Evolutionary conservation across 495 filamentous ascomycete genomes (phyloP), one percentile per base, ranked within the genome.

Genomic region (Staphylotrichum longicolle): DNA sequence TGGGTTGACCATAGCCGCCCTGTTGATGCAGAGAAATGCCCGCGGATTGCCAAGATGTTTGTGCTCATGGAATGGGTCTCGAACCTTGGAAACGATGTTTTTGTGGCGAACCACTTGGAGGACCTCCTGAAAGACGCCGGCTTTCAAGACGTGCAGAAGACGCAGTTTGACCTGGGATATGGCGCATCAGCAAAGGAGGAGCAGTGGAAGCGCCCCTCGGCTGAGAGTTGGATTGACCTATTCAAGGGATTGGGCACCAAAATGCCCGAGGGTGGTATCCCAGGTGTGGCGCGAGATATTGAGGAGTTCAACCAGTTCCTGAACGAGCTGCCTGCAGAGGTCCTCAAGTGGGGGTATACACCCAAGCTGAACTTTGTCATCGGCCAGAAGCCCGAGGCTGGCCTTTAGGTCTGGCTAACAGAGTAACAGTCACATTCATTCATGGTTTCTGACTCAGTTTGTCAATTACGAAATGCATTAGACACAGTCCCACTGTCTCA

Each of bases 341-440:
- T 30, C 1, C 14, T 40, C 0, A n/a, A 39, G 35, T 20, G 27
- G n/a, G 51, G 51, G 0, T 54, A 40, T n/a, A n/a, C 14, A 20
- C 35, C 51, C 2, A 54, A 41, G n/a, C 35, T 54, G 7, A 49
- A 49, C 47, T 49, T 49, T 33, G 47, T 49, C 20, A 27, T 27
- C 20, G 20, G 20, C 20, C 20, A 27, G 20, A 27, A 27, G 20
- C 20, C 20, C 20, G 20, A 27, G 20, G 1, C 20, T 27, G 20
- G 20, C 1, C 20, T 27, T 27, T 27, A 27, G 20, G 20, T 1
- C 20, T 27, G 20, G 20, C 20, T 0, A 27, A 27, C 1, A 27
- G 20, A 1, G 1, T 0, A 27, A 27, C 1, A 27, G 20, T 27
- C 20, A 27, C 20, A 27, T 0, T 1, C 20, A 27, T 27, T 27